These are phyloP conservation scores for Phytopythium litorale DNA, from an alignment of 352 stramenopile genomes.

Conservation along the genomic window DNA sequence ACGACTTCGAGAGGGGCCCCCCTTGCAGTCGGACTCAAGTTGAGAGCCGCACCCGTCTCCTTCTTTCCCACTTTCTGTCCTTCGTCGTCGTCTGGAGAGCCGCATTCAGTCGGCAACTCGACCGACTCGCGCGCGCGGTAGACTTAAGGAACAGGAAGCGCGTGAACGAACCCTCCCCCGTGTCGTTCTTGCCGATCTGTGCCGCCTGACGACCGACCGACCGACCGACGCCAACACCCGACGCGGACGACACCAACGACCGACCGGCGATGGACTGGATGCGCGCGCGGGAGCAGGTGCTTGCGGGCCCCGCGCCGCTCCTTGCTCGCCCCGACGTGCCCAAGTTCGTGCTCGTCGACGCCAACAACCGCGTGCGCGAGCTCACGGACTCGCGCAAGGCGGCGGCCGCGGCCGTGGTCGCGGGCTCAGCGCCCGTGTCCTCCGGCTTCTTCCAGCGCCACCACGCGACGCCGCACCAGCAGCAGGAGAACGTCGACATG, in stretches of 20 bases:
- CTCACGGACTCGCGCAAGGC: slow-evolving; percentile 45
- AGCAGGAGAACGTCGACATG: slow-evolving; percentile 19
- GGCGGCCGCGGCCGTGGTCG: slow-evolving; percentile 6
- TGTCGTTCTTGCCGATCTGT: background rate
- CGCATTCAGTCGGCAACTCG: background rate
- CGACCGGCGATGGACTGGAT: slow-evolving; percentile 51
- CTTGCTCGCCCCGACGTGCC: slow-evolving; percentile 21
- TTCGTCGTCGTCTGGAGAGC: background rate
- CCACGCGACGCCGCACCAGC: background rate
- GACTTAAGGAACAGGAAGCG: background rate
- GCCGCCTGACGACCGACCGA: background rate
- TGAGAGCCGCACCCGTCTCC: background rate
- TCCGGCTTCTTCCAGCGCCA: slow-evolving; percentile 18
- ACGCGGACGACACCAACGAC: background rate
- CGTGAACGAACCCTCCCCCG: background rate
- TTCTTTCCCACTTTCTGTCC: background rate
- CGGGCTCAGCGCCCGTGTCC: slow-evolving; percentile 3
- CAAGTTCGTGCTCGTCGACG: slow-evolving; percentile 68
- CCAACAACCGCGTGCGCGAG: slow-evolving; percentile 69
- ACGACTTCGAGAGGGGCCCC: too few relatives aligned
- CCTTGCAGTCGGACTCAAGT: too few relatives aligned
- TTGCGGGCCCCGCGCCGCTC: slow-evolving; percentile 21
- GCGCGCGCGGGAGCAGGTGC: slow-evolving; percentile 39
- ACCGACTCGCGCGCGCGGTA: background rate
- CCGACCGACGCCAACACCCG: background rate